Percentiles rank a stretch among this genome's conserved stretches.
phyloP scores from a whole-genome alignment of 495 filamentous ascomycete species.

The Chlorociboria aeruginascens region DNA sequence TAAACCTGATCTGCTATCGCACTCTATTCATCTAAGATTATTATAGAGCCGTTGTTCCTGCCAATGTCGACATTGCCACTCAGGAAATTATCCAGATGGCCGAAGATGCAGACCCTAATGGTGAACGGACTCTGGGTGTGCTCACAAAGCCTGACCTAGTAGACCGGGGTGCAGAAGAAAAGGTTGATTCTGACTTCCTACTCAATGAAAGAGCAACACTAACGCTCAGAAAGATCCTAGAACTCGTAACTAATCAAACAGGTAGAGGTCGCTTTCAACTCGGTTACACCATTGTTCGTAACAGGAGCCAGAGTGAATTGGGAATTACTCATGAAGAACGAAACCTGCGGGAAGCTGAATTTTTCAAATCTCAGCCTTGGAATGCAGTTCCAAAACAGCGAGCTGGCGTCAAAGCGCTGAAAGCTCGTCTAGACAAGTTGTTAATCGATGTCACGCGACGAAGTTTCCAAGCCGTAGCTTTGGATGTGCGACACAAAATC shows the following conservation, averaged over 20 bases:
- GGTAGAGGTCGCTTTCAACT: conserved; percentile 1
- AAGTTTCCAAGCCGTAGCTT: neutral
- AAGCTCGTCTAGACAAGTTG: neutral
- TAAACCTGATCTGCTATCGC: neutral
- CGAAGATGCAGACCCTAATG: conserved; percentile 32
- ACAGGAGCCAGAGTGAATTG: conserved; percentile 3
- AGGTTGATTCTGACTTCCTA: neutral
- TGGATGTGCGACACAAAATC: neutral
- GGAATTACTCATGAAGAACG: neutral
- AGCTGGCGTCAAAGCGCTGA: conserved; percentile 1
- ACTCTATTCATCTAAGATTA: neutral
- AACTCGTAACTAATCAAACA: neutral
- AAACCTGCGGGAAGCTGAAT: neutral
- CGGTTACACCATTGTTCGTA: conserved; percentile 4
- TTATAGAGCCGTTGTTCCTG: conserved; percentile 41
- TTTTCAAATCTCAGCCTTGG: conserved; percentile 2
- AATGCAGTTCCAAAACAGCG: neutral
- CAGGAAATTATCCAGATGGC: conserved; percentile 47
- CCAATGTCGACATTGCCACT: conserved; percentile 45
- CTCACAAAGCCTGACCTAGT: conserved; percentile 48
- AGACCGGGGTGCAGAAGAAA: conserved; percentile 34
- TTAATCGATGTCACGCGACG: conserved; percentile 3
- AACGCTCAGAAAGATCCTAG: neutral
- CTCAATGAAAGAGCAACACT: neutral
- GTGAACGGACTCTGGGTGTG: conserved; percentile 43